Evolutionary conservation across 2,329 filamentous ascomycete genomes (phyloP), one percentile per base, ranked within the genome.

Genomic region (Calonectria montana): DNA sequence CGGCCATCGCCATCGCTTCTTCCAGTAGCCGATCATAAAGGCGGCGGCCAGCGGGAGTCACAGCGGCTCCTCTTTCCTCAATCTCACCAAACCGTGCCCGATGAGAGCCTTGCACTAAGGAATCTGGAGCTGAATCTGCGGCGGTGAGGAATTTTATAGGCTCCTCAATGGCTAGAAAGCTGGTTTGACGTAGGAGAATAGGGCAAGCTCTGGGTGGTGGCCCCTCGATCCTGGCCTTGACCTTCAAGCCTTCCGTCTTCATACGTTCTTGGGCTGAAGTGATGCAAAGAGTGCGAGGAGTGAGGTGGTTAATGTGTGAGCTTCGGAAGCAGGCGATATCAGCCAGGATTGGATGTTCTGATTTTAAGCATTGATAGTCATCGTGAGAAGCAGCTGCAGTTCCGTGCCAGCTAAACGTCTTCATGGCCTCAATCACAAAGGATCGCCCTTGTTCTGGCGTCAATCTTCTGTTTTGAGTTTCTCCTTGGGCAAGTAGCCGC

Each of bases 141-240:
- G 70, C 23, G 18, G 76, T 73, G 5, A 70, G 72, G 68, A 89
- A 88, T 10, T 79, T 77, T 4, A 88, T 83, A 0, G 79, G 79
- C 72, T 89, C 88, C 61, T 88, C 83, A 0, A 89, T 77, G 0
- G 87, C 84, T 2, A 86, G 80, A 73, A 90, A 89, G 70, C 88
- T 90, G 0, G 88, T 89, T 73, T 89, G 88, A 0, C 88, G 83
- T 3, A 89, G 78, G 4, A 89, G 80, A 12, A 90, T 86, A 0
- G 84, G 84, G 45, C 84, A 87, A 1, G 73, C 69, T 2, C 87
- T 79, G 2, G 73, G 66, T 0, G 88, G 88, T 0, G 88, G 88
- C 0, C 88, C 88, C 70, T 90, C 88, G 41, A 90, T 88, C 1
- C 83, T 80, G 0, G 86, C 84, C 70, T 89, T 89, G 0, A 82